These are phyloP conservation scores for Xanthoparmelia taractica DNA, from an alignment of 495 filamentous ascomycete species.

Conservation along the genomic window DNA sequence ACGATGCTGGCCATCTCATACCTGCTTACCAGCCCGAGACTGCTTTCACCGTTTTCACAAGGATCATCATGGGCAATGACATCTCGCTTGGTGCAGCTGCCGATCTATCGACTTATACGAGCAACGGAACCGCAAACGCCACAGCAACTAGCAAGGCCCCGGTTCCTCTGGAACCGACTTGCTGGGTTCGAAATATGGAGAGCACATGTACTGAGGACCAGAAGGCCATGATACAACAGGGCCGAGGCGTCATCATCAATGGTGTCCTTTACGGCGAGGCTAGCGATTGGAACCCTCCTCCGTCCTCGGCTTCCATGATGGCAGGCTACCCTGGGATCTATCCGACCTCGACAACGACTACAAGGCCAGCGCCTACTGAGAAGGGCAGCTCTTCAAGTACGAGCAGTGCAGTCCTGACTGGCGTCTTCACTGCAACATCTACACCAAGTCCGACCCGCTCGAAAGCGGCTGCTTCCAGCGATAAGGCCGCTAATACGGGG, in stretches of 20 bases:
- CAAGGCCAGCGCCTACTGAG: constrained; percentile 13
- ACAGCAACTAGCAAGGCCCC: constrained; percentile 40
- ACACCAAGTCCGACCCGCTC: constrained; percentile 29
- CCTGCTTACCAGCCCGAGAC: constrained; percentile 40
- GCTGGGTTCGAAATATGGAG: constrained; percentile 47
- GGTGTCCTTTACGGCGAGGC: constrained; percentile 41
- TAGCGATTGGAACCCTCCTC: constrained; percentile 35
- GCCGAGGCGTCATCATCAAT: constrained; percentile 37
- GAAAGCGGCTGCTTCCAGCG: constrained; percentile 18
- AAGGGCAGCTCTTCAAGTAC: constrained; percentile 22
- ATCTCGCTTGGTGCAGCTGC: constrained; percentile 39
- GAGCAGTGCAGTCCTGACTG: constrained; percentile 29
- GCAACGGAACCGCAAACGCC: constrained; percentile 45
- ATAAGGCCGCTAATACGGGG: neutral
- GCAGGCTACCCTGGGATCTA: constrained; percentile 32
- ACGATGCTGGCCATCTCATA: constrained; percentile 43
- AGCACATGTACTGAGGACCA: constrained; percentile 46
- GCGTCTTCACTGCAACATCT: constrained; percentile 32
- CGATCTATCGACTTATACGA: constrained; percentile 45
- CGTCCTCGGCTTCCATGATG: constrained; percentile 25
- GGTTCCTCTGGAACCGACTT: constrained; percentile 38
- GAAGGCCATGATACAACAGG: constrained; percentile 36
- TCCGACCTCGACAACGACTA: constrained; percentile 22
- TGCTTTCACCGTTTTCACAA: constrained; percentile 29
- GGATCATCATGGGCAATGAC: constrained; percentile 27